These are phyloP conservation scores for Plasmodium relictum DNA, from an alignment of 169 alveolate species.

Conservation along the genomic window DNA sequence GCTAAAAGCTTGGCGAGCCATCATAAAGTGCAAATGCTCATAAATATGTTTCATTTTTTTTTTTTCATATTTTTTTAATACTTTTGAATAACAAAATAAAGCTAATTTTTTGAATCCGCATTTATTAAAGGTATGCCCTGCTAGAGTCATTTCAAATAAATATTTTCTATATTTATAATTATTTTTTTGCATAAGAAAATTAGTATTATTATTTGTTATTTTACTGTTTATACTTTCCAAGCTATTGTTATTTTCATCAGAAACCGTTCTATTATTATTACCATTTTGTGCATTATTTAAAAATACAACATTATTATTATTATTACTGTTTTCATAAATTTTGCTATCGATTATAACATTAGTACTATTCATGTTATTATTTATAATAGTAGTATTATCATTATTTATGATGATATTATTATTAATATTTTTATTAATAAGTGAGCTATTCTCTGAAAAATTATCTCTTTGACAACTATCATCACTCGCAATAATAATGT, in stretches of 20 bases:
- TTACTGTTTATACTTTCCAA: not conserved
- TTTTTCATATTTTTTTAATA: conserved; percentile 68
- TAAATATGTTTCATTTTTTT: conserved; percentile 75
- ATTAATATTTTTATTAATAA: not conserved
- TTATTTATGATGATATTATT: not conserved
- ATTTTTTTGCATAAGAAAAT: not conserved
- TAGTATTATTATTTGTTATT: not conserved
- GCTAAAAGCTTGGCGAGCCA: conserved; percentile 82
- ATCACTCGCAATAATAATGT: not conserved
- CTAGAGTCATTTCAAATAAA: conserved; percentile 79
- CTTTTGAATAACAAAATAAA: conserved; percentile 79
- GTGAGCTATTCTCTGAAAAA: not conserved
- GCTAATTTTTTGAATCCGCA: conserved; percentile 82
- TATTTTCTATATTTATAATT: conserved; percentile 60
- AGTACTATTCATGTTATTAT: not conserved
- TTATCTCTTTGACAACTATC: not conserved
- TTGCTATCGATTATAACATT: not conserved
- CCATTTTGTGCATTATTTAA: not conserved
- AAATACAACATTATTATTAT: no score
- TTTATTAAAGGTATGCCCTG: conserved; percentile 82
- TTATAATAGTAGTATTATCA: not conserved
- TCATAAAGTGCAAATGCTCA: conserved; percentile 80
- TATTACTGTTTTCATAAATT: not conserved
- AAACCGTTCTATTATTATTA: not conserved
- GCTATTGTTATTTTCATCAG: not conserved